Percentiles rank a stretch among this genome's conserved stretches.
Evolutionary conservation across 2,329 filamentous ascomycete genomes (phyloP).

Genomic region (Fusarium domesticum): DNA sequence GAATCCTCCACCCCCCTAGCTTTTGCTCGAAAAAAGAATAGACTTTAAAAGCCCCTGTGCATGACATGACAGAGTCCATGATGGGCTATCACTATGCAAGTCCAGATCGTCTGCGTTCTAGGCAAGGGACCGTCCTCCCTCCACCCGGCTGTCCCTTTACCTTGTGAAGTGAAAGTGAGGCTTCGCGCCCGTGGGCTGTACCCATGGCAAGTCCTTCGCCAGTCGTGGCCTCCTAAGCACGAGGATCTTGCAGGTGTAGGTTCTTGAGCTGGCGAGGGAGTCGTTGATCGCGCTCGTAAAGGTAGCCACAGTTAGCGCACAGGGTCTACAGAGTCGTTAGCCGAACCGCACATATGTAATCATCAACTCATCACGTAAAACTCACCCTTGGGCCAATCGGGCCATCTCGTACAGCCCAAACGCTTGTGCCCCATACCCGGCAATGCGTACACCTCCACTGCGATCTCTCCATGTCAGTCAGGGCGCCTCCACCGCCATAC

Average conservation of each 20-base stretch:
- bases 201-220: conserved; percentile 14
- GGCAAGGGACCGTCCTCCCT: not conserved
- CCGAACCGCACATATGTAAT: not conserved
- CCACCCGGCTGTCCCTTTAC: conserved; percentile 5
- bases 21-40: conserved; percentile 28
- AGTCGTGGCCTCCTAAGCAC: conserved; percentile 29
- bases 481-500: conserved; percentile 65
- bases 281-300: conserved; percentile 83
- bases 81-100: conserved; percentile 5
- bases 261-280: conserved; percentile 57
- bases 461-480: conserved; percentile 74
- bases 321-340: conserved; percentile 58
- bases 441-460: conserved; percentile 90
- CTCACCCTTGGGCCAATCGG: conserved; percentile 79
- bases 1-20: conserved; percentile 24
- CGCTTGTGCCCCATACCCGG: conserved; percentile 78
- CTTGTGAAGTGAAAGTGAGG: conserved; percentile 10
- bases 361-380: conserved; percentile 7
- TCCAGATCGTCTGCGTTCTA: conserved; percentile 4
- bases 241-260: conserved; percentile 36
- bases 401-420: conserved; percentile 94
- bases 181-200: conserved; percentile 1
- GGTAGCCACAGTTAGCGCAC: conserved; percentile 88
- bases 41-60: conserved; percentile 20
- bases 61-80: conserved; percentile 13